These are phyloP conservation scores for Barbarea vulgaris DNA, from an alignment of 345 rosid species.

Conservation along the genomic window DNA sequence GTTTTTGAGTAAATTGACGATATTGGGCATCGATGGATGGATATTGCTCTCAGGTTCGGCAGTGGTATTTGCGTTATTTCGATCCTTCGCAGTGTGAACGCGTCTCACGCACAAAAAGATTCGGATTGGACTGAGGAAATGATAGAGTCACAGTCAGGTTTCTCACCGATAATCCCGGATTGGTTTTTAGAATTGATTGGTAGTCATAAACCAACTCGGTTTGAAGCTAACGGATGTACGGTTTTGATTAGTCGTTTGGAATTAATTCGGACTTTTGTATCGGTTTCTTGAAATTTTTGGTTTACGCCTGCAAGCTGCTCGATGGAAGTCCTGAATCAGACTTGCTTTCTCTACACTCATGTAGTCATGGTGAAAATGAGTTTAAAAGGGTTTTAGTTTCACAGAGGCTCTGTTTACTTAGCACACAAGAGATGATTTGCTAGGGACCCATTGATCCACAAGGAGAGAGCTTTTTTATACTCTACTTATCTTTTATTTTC, in stretches of 20 bases:
- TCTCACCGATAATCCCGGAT: conserved; percentile 10
- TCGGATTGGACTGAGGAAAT: conserved; percentile 24
- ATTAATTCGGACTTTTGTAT: neutral
- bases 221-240: neutral
- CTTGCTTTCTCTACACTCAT: conserved; percentile 39
- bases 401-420: neutral
- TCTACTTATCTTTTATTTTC: neutral
- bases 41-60: neutral
- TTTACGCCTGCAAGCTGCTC: conserved; percentile 53
- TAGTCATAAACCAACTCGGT: neutral
- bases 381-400: neutral
- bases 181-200: neutral
- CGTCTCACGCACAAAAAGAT: conserved; percentile 39
- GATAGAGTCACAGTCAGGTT: conserved; percentile 9
- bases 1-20: neutral
- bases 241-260: neutral
- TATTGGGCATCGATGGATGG: neutral
- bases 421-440: neutral
- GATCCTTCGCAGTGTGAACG: conserved; percentile 47
- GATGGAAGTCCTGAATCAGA: conserved; percentile 56
- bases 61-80: conserved; percentile 34
- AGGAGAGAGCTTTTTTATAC: neutral
- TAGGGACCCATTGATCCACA: conserved; percentile 1
- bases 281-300: conserved; percentile 31
- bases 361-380: neutral